Conservation (phyloP, 2,329 filamentous ascomycete genomes). For the Stromatinia cepivora region DNA sequence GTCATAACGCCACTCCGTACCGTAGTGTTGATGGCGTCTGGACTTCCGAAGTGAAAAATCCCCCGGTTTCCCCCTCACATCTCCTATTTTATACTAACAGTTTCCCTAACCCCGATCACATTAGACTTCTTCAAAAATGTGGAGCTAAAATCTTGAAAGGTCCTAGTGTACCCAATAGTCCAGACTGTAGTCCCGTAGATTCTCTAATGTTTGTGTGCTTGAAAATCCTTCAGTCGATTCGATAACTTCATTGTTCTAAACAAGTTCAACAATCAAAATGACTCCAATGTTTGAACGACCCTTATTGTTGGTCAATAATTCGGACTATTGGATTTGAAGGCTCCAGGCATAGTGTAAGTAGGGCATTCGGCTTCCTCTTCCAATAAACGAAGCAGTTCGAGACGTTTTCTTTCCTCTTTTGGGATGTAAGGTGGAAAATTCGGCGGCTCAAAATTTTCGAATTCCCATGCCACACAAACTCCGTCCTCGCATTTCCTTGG, state of each 20-base stretch:
- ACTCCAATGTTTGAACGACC: fast-evolving
- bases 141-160: neutral
- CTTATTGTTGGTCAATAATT: neutral
- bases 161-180: neutral
- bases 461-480: neutral
- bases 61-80: neutral
- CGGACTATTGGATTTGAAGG: neutral
- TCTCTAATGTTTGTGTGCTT: neutral
- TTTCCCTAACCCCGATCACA: neutral
- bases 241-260: neutral
- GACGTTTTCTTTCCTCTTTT: neutral
- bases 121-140: neutral
- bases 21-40: neutral
- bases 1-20: neutral
- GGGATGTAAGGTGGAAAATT: neutral
- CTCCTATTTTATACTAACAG: neutral
- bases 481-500: neutral
- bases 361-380: constrained; percentile 5
- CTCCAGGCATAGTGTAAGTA: constrained; percentile 6
- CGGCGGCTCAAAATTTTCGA: neutral
- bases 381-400: neutral
- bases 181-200: neutral
- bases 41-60: neutral
- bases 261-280: neutral
- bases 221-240: no score